Conservation (phyloP, 1,284 basidiomycete species). For the Sutorius eximius region DNA sequence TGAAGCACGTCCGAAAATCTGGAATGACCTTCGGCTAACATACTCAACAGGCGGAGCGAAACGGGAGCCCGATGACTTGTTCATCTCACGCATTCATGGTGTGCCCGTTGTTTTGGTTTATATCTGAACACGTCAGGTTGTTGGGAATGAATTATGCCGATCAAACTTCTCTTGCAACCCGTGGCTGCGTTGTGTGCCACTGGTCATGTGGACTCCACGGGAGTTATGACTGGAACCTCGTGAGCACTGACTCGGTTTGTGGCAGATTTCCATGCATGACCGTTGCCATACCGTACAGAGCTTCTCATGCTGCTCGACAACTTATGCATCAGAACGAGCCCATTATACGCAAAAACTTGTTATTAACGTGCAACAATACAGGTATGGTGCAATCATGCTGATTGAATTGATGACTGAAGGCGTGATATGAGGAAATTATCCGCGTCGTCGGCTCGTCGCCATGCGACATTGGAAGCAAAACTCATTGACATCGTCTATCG, state of each 20-base stretch:
- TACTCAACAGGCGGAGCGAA: not conserved
- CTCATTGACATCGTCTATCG: constrained; percentile 57
- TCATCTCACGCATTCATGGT: not conserved
- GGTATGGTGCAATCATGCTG: constrained; percentile 29
- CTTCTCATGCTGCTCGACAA: not conserved
- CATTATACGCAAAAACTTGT: constrained; percentile 6
- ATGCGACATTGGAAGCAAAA: constrained; percentile 54
- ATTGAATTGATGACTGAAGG: constrained; percentile 6
- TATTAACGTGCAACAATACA: constrained; percentile 31
- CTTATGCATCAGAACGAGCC: constrained; percentile 6
- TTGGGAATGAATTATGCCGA: not conserved
- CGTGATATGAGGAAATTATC: constrained; percentile 5
- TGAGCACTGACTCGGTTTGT: not conserved
- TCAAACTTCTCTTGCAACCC: not conserved
- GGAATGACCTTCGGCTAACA: not conserved
- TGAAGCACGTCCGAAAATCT: not conserved
- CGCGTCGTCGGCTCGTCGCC: constrained; percentile 39
- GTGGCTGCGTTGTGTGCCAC: not conserved
- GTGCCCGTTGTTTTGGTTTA: not conserved
- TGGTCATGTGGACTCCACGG: not conserved
- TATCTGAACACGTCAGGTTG: not conserved
- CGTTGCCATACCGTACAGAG: not conserved
- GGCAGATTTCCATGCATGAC: not conserved
- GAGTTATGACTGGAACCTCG: not conserved
- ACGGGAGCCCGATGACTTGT: not conserved